These are phyloP conservation scores for Phanerochaete carnosa DNA, from an alignment of 768 basidiomycete species.

Conservation along the genomic window DNA sequence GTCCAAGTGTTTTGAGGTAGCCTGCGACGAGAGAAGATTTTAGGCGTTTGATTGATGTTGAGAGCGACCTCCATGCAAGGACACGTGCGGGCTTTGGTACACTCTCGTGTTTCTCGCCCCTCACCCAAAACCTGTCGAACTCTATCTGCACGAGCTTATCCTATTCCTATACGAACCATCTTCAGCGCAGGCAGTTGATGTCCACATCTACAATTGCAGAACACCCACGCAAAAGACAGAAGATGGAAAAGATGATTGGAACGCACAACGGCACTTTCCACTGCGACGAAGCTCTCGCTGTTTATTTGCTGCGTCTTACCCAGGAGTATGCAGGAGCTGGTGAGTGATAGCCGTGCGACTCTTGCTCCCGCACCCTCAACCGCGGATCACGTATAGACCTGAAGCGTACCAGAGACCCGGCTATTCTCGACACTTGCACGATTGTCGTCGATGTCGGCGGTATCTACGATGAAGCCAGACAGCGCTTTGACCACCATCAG, in stretches of 20 bases:
- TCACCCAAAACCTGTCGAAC: neutral
- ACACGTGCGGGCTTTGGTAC: neutral
- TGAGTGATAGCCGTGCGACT: conserved; percentile 26
- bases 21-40: neutral
- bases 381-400: conserved; percentile 31
- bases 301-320: conserved; percentile 82
- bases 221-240: conserved; percentile 38
- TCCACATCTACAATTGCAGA: conserved; percentile 11
- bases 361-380: neutral
- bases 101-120: neutral
- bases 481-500: conserved; percentile 95
- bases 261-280: conserved; percentile 97
- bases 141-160: neutral
- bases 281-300: conserved; percentile 94
- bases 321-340: conserved; percentile 72
- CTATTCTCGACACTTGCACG: conserved; percentile 72
- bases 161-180: neutral
- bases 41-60: neutral
- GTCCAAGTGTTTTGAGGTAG: neutral
- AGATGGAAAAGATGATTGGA: conserved; percentile 72
- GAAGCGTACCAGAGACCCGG: conserved; percentile 72
- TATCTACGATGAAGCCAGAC: conserved; percentile 74
- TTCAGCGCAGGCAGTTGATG: conserved; percentile 11
- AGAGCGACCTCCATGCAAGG: neutral
- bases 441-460: conserved; percentile 98